phyloP scores from a whole-genome alignment of 371 early-diverging fungal genomes.

The Apophysomyces sp. region DNA sequence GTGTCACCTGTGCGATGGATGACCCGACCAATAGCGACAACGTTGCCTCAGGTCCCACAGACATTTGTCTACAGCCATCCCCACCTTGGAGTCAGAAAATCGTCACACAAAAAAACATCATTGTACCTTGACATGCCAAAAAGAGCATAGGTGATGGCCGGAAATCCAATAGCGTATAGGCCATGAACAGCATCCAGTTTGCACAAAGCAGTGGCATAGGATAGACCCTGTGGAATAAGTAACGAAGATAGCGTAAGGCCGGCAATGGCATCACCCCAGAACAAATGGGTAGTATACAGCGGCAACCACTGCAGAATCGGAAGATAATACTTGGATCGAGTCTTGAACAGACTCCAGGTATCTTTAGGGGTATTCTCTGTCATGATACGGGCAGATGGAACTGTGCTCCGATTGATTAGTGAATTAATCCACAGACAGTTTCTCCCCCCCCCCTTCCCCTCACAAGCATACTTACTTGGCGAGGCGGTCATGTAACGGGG shows the following conservation, averaged over 20 bases:
- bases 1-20: constrained; percentile 17
- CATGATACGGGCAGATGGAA: background rate
- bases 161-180: constrained; percentile 81
- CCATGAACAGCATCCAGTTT: constrained; percentile 86
- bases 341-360: constrained; percentile 41
- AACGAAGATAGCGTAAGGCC: constrained; percentile 87
- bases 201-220: constrained; percentile 86
- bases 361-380: constrained; percentile 20
- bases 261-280: constrained; percentile 76
- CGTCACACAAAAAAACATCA: background rate
- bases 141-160: constrained; percentile 80
- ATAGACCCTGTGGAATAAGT: constrained; percentile 86
- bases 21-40: constrained; percentile 22
- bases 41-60: constrained; percentile 23
- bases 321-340: constrained; percentile 83
- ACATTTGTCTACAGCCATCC: background rate
- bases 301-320: constrained; percentile 91
- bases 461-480: constrained; percentile 11
- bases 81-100: background rate
- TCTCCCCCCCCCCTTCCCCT: too few relatives aligned
- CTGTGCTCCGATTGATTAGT: background rate
- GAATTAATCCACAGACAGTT: background rate
- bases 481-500: constrained; percentile 24
- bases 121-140: constrained; percentile 84
- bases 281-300: constrained; percentile 55